Base-by-base conservation (phyloP, 169 alveolate genomes). In the Neospora caninum region DNA sequence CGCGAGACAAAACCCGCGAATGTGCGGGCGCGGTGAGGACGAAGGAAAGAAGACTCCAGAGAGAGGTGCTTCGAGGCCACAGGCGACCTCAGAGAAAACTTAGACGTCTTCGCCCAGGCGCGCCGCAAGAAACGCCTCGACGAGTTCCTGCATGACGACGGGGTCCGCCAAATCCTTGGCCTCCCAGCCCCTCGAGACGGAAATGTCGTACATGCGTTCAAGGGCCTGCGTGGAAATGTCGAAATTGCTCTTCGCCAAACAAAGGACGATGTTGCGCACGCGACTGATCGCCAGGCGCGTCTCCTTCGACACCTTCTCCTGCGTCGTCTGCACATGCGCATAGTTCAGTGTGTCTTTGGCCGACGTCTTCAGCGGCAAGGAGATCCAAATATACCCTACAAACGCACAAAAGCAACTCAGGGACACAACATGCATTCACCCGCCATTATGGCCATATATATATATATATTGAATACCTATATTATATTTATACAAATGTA, bases 301-400 rank as follows among this genome's bases (percentile, higher is more conserved):
- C 89, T 38, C 89, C 89, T 25, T 36, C 38, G 89, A 42, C 34
- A 82, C 89, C 38, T 31, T 38, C 64, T 82, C 89, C 39, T 82
- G 89, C 67, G 64, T 82, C 67, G 89, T 41, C 89, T 82, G 89
- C 89, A 82, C 67, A 29, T 38, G 64, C 10, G 89, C 89, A 67
- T 82, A 82, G 89, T 82, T 82, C 69, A 82, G 2, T 9, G 89
- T 39, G 89, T 82, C 89, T 29, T 42, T 38, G 34, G 89, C 64
- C 31, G 89, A 41, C 22, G 53, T 82, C 69, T 42, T 38, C 67
- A 18, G 4, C 39, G 89, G 89, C 54, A 82, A 49, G 6, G 89
- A 82, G 31, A 82, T 42, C 89, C 89, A 82, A 6, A 82, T 82
- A 31, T 82, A 82, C 20, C 89, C 89, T 82, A 49, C 36, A 31